Conservation (phyloP, 2,329 filamentous ascomycete species). For the Trichophyton rubrum region DNA sequence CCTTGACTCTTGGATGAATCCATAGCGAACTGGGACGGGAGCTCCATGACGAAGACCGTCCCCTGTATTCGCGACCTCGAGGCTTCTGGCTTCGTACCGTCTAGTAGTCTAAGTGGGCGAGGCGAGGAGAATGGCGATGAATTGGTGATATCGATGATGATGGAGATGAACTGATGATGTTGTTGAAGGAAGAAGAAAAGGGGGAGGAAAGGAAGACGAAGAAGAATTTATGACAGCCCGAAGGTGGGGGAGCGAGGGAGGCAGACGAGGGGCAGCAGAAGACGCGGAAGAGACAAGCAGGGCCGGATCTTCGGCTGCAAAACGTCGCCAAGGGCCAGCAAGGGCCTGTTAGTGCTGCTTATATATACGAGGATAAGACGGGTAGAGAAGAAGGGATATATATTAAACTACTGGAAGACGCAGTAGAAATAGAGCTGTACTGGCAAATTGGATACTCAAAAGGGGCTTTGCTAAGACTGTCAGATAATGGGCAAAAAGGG, state of each 20-base stretch:
- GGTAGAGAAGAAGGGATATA: neutral
- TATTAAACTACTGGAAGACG: neutral
- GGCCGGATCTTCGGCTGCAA: neutral
- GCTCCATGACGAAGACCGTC: slow-evolving; percentile 1
- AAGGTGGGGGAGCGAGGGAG: neutral
- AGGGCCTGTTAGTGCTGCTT: no score
- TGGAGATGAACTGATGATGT: neutral
- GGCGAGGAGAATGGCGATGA: neutral
- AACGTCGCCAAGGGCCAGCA: neutral
- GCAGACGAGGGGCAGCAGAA: neutral
- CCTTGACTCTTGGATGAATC: slow-evolving; percentile 29
- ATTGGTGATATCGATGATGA: neutral
- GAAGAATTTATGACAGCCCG: neutral
- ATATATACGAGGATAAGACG: neutral
- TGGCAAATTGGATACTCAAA: neutral
- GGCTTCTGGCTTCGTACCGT: slow-evolving; percentile 4
- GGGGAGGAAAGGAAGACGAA: neutral
- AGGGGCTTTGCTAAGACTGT: neutral
- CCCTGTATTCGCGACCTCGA: slow-evolving; percentile 4
- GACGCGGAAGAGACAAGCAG: neutral
- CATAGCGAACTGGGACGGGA: slow-evolving; percentile 15
- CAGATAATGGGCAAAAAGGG: neutral
- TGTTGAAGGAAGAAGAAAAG: neutral
- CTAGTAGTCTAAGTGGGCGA: neutral
- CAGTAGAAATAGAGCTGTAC: neutral